Percentiles rank a stretch among this genome's conserved stretches.
Conservation (phyloP, 768 basidiomycete species). For the Floccularia luteovirens region DNA sequence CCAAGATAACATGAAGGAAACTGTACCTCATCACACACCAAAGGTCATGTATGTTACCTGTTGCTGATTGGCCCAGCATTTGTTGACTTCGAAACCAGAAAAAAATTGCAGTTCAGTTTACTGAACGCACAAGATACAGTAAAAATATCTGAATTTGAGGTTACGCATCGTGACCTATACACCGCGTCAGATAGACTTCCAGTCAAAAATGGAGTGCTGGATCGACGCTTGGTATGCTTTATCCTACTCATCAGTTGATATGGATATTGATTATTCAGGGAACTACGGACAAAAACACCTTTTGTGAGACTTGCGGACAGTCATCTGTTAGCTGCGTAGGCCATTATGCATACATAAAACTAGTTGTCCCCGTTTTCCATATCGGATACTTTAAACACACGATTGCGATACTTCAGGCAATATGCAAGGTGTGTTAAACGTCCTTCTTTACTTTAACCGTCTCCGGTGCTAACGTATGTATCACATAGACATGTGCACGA, state of each 20-base stretch:
- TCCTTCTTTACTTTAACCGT: background rate
- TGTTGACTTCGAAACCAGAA: slow-evolving; percentile 39
- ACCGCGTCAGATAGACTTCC: slow-evolving; percentile 77
- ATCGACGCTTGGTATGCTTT: slow-evolving; percentile 72
- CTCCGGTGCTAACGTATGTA: slow-evolving; percentile 5
- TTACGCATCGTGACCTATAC: slow-evolving; percentile 89
- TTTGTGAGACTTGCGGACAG: slow-evolving; percentile 93
- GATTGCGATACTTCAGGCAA: slow-evolving; percentile 87
- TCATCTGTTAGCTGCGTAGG: slow-evolving; percentile 93
- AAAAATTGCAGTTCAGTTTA: slow-evolving; percentile 93
- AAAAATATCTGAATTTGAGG: slow-evolving; percentile 92
- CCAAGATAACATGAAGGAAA: slow-evolving; percentile 59
- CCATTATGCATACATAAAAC: slow-evolving; percentile 98
- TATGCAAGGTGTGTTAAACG: slow-evolving; percentile 75
- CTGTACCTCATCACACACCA: slow-evolving; percentile 70
- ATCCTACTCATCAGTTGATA: background rate
- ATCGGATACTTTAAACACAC: slow-evolving; percentile 98
- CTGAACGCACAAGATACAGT: slow-evolving; percentile 94
- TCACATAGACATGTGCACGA: slow-evolving; percentile 79
- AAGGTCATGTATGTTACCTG: slow-evolving; percentile 64
- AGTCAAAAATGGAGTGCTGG: slow-evolving; percentile 87
- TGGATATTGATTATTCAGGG: slow-evolving; percentile 44
- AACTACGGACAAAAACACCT: slow-evolving; percentile 86
- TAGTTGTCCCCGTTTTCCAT: slow-evolving; percentile 95
- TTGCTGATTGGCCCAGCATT: background rate